phyloP scores from a whole-genome alignment of 2,329 filamentous ascomycete species.

The Byssochlamys sp. region DNA sequence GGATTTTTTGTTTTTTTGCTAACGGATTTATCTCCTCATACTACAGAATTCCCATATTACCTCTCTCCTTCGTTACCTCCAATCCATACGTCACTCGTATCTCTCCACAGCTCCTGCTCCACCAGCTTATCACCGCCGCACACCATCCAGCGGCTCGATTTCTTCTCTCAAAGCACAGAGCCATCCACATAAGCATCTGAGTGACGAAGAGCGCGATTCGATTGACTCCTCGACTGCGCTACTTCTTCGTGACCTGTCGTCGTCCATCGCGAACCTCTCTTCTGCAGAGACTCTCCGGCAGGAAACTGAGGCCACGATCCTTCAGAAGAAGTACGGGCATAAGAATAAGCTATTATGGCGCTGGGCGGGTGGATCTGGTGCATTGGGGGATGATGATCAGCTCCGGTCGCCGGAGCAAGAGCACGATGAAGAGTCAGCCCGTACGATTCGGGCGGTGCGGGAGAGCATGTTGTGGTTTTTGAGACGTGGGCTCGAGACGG shows the following conservation, averaged over 20 bases:
- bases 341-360: constrained; percentile 48
- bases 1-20: neutral
- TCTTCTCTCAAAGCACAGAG: constrained; percentile 20
- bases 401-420: constrained; percentile 58
- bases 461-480: constrained; percentile 80
- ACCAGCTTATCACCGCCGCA: constrained; percentile 32
- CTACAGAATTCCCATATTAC: constrained; percentile 71
- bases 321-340: constrained; percentile 61
- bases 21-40: neutral
- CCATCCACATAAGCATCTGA: constrained; percentile 51
- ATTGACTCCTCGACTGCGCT: constrained; percentile 81
- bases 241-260: constrained; percentile 74
- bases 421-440: constrained; percentile 59
- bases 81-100: constrained; percentile 77
- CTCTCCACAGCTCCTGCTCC: constrained; percentile 68
- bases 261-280: constrained; percentile 66
- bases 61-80: constrained; percentile 69
- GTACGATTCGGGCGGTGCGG: constrained; percentile 59
- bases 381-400: constrained; percentile 34
- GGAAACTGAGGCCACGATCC: constrained; percentile 60
- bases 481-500: constrained; percentile 63
- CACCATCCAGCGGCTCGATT: constrained; percentile 35
- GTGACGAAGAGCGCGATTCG: constrained; percentile 70
- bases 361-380: constrained; percentile 51
- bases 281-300: constrained; percentile 74